Base-by-base conservation (phyloP, 257 asterid genomes). In the Coffea canephora region DNA sequence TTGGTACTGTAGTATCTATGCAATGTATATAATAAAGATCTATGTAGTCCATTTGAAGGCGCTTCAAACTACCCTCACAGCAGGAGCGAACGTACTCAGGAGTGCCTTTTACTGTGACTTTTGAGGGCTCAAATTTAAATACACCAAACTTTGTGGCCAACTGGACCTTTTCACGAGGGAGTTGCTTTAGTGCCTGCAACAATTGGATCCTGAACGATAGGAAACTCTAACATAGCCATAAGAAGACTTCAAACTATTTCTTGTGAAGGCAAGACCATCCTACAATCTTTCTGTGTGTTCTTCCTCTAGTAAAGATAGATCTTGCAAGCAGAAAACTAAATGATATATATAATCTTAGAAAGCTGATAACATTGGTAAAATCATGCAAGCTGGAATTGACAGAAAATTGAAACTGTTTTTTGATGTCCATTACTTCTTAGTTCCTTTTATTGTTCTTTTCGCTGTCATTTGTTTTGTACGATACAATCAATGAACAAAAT, bases 141-240 rank as follows among this genome's bases (percentile, higher is more conserved):
- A 89, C 73, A 46, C 96, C 96, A 78, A 91, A 89, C 84, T 91
- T 91, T 19, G 93, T 91, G 21, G 96, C 92, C 46, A 89, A 39
- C 79, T 91, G 88, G 73, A 91, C 78, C 74, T 88, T 88, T 84
- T 88, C 96, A 23, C 92, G 84, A 39, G 92, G 92, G 78, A 89
- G 78, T 45, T 87, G 88, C 87, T 91, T 91, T 77, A 89, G 19
- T 65, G 93, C 96, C 96, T 89, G 86, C 71, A 76, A 82, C 50
- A 71, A 50, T 21, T 74, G 68, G 48, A 55, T 64, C 27, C 11
- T 64, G 1, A 9, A 64, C 34, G 25, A 8, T 25, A 3, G 15
- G 41, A 25, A 67, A 31, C 7, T 49, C 57, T 39, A 25, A 73
- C 31, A 5, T 36, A 3, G 52, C 6, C 34, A 57, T 64, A 21